Base-by-base conservation (phyloP, 768 basidiomycete species). In the Russula emetica region DNA sequence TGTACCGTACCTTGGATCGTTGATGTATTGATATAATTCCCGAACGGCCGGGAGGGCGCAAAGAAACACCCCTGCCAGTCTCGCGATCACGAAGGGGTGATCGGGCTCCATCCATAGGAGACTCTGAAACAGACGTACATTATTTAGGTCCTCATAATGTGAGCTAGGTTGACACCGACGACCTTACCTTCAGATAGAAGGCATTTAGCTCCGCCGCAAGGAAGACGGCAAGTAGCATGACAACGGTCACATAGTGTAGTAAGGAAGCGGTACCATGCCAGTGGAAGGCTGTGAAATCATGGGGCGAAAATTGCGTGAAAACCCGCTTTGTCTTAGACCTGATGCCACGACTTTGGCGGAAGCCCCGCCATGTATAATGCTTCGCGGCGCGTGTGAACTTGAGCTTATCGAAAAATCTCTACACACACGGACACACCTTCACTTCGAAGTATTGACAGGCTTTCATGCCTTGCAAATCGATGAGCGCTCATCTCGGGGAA, bases 101-200 rank as follows among this genome's bases (percentile, higher is more conserved):
- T 91, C 87, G 40, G 92, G 92, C 71, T 93, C 90, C 86, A 94
- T 88, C 91, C 92, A 93, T 42, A 94, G 78, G 64, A 85, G 69
- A 75, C 75, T 74, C 81, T 84, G 79, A 70, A 61, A 58, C 52
- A 40, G 51, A 61, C 16, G 24, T 24, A 55, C 5, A 42, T 22
- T 45, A 54, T 22, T 61, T 28, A 52, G 30, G 18, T 20, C 5
- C 20, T 47, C 59, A 61, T 22, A 32, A 57, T 26, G 24, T 42
- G 50, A 34, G 56, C 58, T 45, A 18, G 26, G 36, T 22, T 42
- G 58, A 28, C 26, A 26, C 60, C 24, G 51, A 66, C 36, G 49
- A 45, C 60, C 75, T 63, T 69, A 87, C 90, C 81, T 94, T 94
- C 45, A 94, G 78, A 75, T 94, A 94, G 74, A 94, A 94, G 5